A percentile compares a stretch with the other conserved stretches of the same genome.
phyloP scores from a whole-genome alignment of 169 alveolate species.

The Plasmodium falciparum region DNA sequence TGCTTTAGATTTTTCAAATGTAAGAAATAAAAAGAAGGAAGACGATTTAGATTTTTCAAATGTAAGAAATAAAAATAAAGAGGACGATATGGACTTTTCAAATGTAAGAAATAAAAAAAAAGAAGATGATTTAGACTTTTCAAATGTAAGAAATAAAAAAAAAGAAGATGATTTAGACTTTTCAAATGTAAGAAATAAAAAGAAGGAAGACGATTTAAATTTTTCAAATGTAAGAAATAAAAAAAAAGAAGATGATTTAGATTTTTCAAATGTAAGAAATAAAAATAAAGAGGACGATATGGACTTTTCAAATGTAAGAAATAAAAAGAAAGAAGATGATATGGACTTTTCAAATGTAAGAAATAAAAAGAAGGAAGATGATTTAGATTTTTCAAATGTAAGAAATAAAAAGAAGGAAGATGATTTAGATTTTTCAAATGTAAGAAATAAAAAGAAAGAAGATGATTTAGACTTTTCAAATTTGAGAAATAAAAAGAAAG shows the following conservation, averaged over 20 bases:
- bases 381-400: not conserved
- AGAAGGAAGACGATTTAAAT: conserved; percentile 16
- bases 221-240: conserved; percentile 18
- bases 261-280: conserved; percentile 24
- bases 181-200: conserved; percentile 12
- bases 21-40: conserved; percentile 24
- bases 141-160: conserved; percentile 8
- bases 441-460: conserved; percentile 21
- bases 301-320: conserved; percentile 20
- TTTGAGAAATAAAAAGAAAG: conserved; percentile 23
- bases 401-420: conserved; percentile 24
- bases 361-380: conserved; percentile 1
- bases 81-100: conserved; percentile 4
- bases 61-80: conserved; percentile 19
- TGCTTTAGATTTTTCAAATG: conserved; percentile 5
- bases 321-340: conserved; percentile 23
- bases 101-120: conserved; percentile 22
- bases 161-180: conserved; percentile 26
- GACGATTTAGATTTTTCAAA: conserved; percentile 15
- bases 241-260: conserved; percentile 1
- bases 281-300: conserved; percentile 19
- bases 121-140: conserved; percentile 1
- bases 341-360: conserved; percentile 14
- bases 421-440: conserved; percentile 13
- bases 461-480: conserved; percentile 23